Evolutionary conservation across 78 protist genomes (phyloP).

Genomic region (Planoprotostelium fungivorum): DNA sequence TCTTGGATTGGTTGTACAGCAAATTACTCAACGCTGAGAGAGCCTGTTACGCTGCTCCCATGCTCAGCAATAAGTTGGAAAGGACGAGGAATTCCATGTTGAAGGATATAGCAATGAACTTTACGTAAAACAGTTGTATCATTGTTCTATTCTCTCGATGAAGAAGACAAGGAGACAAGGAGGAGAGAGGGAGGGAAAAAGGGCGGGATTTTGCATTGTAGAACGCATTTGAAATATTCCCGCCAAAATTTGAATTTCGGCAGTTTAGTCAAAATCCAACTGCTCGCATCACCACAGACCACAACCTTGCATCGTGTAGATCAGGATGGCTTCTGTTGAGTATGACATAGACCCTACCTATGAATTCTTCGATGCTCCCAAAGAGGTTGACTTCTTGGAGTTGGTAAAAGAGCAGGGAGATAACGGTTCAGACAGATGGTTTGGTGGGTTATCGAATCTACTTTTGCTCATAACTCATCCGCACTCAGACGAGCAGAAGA

Average conservation of each 20-base stretch:
- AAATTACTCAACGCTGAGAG: constrained; percentile 53
- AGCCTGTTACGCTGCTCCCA: constrained; percentile 46
- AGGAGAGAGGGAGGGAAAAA: no score
- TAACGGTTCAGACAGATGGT: background rate
- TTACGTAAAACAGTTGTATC: no score
- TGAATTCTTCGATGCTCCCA: background rate
- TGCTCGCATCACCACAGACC: background rate
- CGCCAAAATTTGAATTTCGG: background rate
- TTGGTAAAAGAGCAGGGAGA: background rate
- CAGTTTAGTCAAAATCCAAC: no score
- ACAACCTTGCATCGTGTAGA: background rate
- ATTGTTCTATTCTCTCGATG: no score
- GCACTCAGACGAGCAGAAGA: no score
- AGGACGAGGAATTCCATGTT: constrained; percentile 48
- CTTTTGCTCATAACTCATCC: no score
- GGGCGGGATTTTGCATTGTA: no score
- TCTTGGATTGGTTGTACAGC: constrained; percentile 47
- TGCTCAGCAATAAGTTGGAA: constrained; percentile 30
- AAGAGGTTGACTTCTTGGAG: background rate
- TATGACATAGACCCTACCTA: background rate
- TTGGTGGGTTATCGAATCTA: background rate
- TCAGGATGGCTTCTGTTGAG: background rate
- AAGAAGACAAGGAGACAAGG: no score
- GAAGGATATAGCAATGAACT: constrained; percentile 19
- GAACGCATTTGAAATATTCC: no score